Evolutionary conservation across 2,329 filamentous ascomycete species (phyloP), one percentile per base, ranked within the genome.

Genomic region (Immersiporthe knoxdaviesiana): DNA sequence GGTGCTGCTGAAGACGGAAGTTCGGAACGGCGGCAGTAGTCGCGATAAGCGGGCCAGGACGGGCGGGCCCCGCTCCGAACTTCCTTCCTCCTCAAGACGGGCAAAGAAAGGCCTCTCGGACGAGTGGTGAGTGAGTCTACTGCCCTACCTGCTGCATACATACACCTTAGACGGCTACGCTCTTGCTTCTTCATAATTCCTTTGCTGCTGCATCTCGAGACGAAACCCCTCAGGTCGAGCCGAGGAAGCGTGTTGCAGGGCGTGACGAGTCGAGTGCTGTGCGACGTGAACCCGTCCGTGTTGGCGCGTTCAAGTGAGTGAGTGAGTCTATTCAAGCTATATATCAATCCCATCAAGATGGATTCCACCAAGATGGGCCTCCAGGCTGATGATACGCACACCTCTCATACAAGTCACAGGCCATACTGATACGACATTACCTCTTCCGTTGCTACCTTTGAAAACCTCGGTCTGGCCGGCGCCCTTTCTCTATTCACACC

Each of bases 21-120:
- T 37, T 68, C 68, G 65, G 68, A 60, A 66, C 39, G 64, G 56
- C 65, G 65, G 65, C 35, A 70, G 65, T 62, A 61, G 68, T 70
- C 37, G 41, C 54, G 60, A 70, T 68, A 62, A 68, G 68, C 68
- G 68, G 68, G 63, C 59, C 68, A 52, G 50, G 21, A 63, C 61
- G 60, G 65, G 68, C 50, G 54, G 16, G 47, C 61, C 44, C 61
- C 65, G 52, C 54, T 60, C 60, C 27, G 61, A 56, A 30, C 52
- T 27, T 47, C 44, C 44, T 47, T 47, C 44, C 44, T 47, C 44
- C 44, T 56, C 52, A 24, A 56, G 14, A 56, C 14, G 52, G 35
- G 8, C 35, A 8, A 35, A 8, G 12, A 30, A n/a, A n/a, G 14
- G 24, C 5, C 24, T 56, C 14, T 30, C 8, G 14, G 14, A 56